Percentiles rank a stretch among this genome's conserved stretches.
phyloP scores from a whole-genome alignment of 192 early-diverging fungal species.

The Umbelopsis sp. region DNA sequence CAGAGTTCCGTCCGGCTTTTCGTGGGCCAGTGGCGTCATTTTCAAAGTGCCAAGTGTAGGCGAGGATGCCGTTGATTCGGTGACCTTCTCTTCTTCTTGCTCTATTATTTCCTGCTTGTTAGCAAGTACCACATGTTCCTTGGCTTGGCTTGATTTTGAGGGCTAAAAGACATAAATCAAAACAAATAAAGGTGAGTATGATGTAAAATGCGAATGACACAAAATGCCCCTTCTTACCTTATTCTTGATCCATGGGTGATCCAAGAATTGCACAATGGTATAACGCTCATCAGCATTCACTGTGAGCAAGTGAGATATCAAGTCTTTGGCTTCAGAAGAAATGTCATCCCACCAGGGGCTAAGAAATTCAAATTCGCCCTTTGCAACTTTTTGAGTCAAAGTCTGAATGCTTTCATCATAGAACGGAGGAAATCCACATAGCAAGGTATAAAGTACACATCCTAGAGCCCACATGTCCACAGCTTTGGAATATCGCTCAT shows the following conservation, averaged over 20 bases:
- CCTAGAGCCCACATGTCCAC: slow-evolving; percentile 89
- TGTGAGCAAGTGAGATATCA: slow-evolving; percentile 66
- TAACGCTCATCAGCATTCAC: slow-evolving; percentile 72
- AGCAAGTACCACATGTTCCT: background rate
- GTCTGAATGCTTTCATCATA: slow-evolving; percentile 78
- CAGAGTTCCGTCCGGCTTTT: background rate
- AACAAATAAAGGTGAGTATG: too few species aligned
- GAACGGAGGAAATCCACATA: slow-evolving; percentile 83
- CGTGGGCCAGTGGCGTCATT: slow-evolving; percentile 6
- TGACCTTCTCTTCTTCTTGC: background rate
- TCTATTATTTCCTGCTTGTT: background rate
- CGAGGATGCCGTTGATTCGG: background rate
- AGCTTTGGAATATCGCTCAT: slow-evolving; percentile 77
- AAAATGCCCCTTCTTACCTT: slow-evolving; percentile 34
- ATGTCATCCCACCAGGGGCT: slow-evolving; percentile 93
- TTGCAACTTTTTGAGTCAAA: slow-evolving; percentile 84
- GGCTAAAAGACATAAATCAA: background rate
- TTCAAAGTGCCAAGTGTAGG: background rate
- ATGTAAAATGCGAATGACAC: background rate
- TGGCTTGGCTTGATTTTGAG: background rate
- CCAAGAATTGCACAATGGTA: slow-evolving; percentile 82
- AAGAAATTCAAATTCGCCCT: slow-evolving; percentile 83
- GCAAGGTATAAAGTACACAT: slow-evolving; percentile 81
- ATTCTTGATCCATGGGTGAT: slow-evolving; percentile 80
- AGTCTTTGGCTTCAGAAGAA: slow-evolving; percentile 70